These are phyloP conservation scores for Hortaea werneckii DNA, from an alignment of 2,329 filamentous ascomycete genomes.

Conservation along the genomic window DNA sequence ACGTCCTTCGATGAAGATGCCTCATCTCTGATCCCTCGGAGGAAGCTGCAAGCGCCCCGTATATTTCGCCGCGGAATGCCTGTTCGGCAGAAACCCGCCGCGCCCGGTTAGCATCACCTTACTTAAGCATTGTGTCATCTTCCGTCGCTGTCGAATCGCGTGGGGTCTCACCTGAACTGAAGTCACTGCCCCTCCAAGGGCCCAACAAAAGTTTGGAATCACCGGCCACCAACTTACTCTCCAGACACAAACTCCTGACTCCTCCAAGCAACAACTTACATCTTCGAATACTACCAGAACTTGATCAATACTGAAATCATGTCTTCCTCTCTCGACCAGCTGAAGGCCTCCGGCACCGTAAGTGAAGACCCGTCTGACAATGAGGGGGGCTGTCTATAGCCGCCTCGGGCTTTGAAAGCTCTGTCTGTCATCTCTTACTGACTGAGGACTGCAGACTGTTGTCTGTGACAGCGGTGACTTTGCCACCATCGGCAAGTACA, in stretches of 20 bases:
- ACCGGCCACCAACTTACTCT: background rate
- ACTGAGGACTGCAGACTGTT: constrained; percentile 53
- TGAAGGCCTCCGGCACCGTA: constrained; percentile 95
- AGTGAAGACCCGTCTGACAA: constrained; percentile 32
- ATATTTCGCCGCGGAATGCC: background rate
- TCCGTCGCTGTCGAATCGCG: no score
- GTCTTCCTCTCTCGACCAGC: constrained; percentile 86
- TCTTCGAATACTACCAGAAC: background rate
- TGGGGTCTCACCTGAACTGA: background rate
- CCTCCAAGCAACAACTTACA: background rate
- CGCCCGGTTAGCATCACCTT: background rate
- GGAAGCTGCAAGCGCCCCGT: background rate
- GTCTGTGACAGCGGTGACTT: constrained; percentile 89
- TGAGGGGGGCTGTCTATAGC: background rate
- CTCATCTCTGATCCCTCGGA: background rate
- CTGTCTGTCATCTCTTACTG: background rate
- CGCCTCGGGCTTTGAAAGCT: background rate
- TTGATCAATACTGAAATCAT: constrained; percentile 38
- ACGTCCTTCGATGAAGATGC: background rate
- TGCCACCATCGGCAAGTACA: constrained; percentile 95
- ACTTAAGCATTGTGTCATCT: background rate
- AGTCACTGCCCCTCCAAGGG: background rate
- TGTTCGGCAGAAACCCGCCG: background rate
- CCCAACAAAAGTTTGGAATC: background rate
- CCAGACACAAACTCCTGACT: background rate